phyloP scores from a whole-genome alignment of 441 rosid species.

The Corymbia calophylla region DNA sequence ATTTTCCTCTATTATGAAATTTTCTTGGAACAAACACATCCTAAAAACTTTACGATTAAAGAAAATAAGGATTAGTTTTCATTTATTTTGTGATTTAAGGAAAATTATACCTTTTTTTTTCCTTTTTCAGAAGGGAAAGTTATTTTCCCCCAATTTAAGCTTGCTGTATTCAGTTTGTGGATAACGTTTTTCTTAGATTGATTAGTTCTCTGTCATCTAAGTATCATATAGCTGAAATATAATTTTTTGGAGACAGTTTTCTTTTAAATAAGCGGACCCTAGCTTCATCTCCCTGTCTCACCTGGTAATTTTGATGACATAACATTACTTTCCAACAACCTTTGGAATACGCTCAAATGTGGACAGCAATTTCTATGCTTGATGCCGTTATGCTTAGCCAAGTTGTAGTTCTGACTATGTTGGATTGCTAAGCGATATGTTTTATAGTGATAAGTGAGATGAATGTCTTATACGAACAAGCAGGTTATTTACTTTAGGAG shows the following conservation, averaged over 20 bases:
- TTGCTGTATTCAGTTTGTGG: neutral
- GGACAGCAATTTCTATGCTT: neutral
- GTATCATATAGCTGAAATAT: neutral
- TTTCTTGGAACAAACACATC: neutral
- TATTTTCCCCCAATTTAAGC: accelerated
- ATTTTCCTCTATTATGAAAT: neutral
- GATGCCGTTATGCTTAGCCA: neutral
- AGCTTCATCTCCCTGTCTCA: neutral
- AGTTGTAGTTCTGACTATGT: neutral
- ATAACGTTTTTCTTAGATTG: neutral
- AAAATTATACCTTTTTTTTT: neutral
- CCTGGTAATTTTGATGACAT: neutral
- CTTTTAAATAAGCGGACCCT: neutral
- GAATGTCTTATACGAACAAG: neutral
- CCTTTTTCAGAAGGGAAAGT: neutral
- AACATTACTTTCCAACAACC: neutral
- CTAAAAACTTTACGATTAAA: neutral
- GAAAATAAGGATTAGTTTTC: neutral
- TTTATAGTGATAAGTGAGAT: neutral
- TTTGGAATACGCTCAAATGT: neutral
- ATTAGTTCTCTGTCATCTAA: neutral
- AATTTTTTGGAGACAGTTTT: neutral
- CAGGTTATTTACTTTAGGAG: neutral
- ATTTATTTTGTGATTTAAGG: neutral
- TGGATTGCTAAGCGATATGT: neutral